Evolutionary conservation across 2,329 filamentous ascomycete genomes (phyloP).

Genomic region (Fusarium floridanum): DNA sequence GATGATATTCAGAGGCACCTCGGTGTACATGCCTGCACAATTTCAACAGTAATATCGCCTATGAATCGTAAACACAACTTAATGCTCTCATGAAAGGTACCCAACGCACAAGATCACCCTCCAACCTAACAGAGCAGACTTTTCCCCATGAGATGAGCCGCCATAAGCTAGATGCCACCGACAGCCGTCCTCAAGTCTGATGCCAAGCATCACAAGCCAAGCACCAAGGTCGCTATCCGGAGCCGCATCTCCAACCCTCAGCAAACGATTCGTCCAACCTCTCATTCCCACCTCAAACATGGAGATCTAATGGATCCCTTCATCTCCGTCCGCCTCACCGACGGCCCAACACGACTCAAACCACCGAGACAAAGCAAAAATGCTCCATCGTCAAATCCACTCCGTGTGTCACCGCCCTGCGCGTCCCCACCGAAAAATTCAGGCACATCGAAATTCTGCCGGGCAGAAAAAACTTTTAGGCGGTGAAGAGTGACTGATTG

Average conservation of each 20-base stretch:
- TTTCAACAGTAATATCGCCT: fast-evolving
- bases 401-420: neutral
- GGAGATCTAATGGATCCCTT: conserved; percentile 4
- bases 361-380: conserved; percentile 5
- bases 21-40: neutral
- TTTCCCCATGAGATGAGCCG: neutral
- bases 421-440: neutral
- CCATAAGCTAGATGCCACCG: neutral
- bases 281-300: neutral
- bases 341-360: neutral
- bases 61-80: neutral
- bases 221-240: neutral
- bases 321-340: conserved; percentile 8
- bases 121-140: neutral
- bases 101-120: fast-evolving
- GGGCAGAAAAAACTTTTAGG: conserved; percentile 49
- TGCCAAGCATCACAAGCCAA: neutral
- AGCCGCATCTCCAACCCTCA: neutral
- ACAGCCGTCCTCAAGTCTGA: neutral
- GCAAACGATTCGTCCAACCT: conserved; percentile 27
- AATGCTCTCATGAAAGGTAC: neutral
- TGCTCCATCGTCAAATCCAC: conserved; percentile 14
- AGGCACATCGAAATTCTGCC: conserved; percentile 42
- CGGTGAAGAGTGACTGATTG: conserved; percentile 47
- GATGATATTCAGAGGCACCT: too few species aligned